Evolutionary conservation across 2,329 filamentous ascomycete species (phyloP).

Genomic region (Aspergillus hiratsukae): DNA sequence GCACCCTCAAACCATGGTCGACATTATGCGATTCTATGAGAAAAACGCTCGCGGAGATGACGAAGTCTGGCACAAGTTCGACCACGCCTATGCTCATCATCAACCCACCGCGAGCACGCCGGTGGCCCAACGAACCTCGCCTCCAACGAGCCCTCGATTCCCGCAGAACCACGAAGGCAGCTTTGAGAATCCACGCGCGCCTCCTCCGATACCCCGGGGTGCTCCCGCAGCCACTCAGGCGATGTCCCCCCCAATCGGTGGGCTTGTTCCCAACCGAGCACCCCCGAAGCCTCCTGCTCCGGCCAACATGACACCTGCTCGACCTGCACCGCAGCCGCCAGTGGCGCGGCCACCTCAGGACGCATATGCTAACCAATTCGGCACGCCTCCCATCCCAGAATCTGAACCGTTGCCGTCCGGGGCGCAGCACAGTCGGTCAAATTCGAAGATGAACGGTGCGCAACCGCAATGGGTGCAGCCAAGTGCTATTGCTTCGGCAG

Average conservation of each 20-base stretch:
- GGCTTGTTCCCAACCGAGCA: conserved; percentile 72
- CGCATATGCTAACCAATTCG: conserved; percentile 34
- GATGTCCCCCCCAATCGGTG: conserved; percentile 41
- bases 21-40: conserved; percentile 96
- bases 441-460: conserved; percentile 57
- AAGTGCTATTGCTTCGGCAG: conserved; percentile 34
- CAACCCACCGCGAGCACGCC: conserved; percentile 38
- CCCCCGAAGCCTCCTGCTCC: conserved; percentile 76
- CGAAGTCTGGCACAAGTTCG: conserved; percentile 92
- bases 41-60: conserved; percentile 85
- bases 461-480: conserved; percentile 46
- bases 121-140: conserved; percentile 65
- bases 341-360: conserved; percentile 55
- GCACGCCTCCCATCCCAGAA: conserved; percentile 51
- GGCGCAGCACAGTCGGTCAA: conserved; percentile 64
- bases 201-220: conserved; percentile 73
- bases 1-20: conserved; percentile 90
- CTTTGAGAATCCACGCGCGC: conserved; percentile 93
- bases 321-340: conserved; percentile 46
- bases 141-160: conserved; percentile 79
- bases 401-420: conserved; percentile 59
- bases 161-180: conserved; percentile 85
- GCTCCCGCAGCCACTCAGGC: conserved; percentile 47
- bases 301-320: conserved; percentile 34
- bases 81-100: conserved; percentile 66